Evolutionary conservation across 371 early-diverging fungal species (phyloP).

Genomic region (Mucor saturninus): DNA sequence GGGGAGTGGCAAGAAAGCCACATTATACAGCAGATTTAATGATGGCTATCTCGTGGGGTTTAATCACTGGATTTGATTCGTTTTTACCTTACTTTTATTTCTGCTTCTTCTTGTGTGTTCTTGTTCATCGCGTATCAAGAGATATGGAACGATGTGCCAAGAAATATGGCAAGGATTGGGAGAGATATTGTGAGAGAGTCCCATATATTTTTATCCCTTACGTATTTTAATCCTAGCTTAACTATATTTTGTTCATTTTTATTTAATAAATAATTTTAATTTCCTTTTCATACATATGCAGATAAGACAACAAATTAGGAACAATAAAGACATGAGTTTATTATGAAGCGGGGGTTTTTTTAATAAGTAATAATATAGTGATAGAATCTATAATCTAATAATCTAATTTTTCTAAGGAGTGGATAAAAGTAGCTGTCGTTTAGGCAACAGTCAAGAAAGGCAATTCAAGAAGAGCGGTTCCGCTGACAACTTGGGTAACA

Average conservation of each 20-base stretch:
- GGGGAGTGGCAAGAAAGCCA: slow-evolving; percentile 83
- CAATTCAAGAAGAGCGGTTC: slow-evolving; percentile 8
- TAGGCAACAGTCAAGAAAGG: slow-evolving; percentile 19
- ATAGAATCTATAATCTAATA: slow-evolving; percentile 13
- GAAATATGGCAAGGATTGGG: slow-evolving; percentile 91
- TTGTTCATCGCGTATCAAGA: slow-evolving; percentile 79
- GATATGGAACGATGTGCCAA: slow-evolving; percentile 82
- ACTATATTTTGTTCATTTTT: not conserved
- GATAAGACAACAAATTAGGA: not conserved
- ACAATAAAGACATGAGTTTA: not conserved
- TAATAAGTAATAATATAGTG: slow-evolving; percentile 8
- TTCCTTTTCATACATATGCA: not conserved
- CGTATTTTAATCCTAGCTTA: slow-evolving; percentile 42
- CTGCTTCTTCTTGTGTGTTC: slow-evolving; percentile 77
- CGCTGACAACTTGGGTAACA: not conserved
- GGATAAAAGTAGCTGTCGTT: not conserved
- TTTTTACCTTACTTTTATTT: slow-evolving; percentile 87
- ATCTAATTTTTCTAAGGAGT: not conserved
- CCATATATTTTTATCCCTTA: slow-evolving; percentile 81
- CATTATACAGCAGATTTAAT: slow-evolving; percentile 88
- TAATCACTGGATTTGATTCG: slow-evolving; percentile 76
- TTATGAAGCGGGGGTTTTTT: slow-evolving; percentile 3
- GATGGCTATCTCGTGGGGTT: slow-evolving; percentile 83
- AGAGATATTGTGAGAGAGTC: slow-evolving; percentile 77
- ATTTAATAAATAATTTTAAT: not conserved